These are phyloP conservation scores for Xylaria arbuscula DNA, from an alignment of 2,329 filamentous ascomycete genomes.

Conservation along the genomic window DNA sequence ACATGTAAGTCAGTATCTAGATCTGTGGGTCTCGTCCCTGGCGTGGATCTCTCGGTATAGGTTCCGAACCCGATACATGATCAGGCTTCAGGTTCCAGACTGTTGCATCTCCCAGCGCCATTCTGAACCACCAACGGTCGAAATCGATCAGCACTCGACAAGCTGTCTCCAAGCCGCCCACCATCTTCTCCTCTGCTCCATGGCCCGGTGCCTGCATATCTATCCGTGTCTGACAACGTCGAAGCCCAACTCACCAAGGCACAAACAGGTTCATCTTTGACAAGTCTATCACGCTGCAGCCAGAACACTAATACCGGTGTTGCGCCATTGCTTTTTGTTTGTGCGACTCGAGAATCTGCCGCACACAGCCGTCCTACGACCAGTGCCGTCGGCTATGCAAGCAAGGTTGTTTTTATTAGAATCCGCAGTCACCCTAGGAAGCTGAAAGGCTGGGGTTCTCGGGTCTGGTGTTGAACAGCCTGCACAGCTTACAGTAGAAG, in stretches of 20 bases:
- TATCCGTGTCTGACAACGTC: slow-evolving; percentile 5
- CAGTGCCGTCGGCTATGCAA: slow-evolving; percentile 18
- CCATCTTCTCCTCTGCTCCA: slow-evolving; percentile 11
- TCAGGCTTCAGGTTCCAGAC: slow-evolving; percentile 5
- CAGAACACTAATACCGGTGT: slow-evolving; percentile 10
- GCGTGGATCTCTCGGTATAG: slow-evolving; percentile 25
- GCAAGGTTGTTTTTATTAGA: slow-evolving; percentile 34
- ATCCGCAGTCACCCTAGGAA: slow-evolving; percentile 10
- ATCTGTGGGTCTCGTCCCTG: slow-evolving; percentile 20
- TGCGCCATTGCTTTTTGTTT: slow-evolving; percentile 30
- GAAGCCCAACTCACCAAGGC: slow-evolving; percentile 6
- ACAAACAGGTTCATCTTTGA: background rate
- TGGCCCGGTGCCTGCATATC: slow-evolving; percentile 9
- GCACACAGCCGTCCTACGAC: slow-evolving; percentile 12
- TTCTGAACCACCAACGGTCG: background rate
- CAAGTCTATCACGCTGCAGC: slow-evolving; percentile 4
- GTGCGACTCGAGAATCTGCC: slow-evolving; percentile 10
- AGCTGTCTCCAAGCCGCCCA: background rate
- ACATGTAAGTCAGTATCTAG: background rate
- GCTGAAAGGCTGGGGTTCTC: slow-evolving; percentile 26
- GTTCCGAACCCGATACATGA: background rate
- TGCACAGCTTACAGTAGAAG: slow-evolving; percentile 17
- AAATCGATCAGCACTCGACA: background rate
- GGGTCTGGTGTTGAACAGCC: slow-evolving; percentile 19
- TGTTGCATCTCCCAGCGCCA: background rate